Evolutionary conservation across 768 basidiomycete genomes (phyloP).

Genomic region (Leucogyrophana mollusca): DNA sequence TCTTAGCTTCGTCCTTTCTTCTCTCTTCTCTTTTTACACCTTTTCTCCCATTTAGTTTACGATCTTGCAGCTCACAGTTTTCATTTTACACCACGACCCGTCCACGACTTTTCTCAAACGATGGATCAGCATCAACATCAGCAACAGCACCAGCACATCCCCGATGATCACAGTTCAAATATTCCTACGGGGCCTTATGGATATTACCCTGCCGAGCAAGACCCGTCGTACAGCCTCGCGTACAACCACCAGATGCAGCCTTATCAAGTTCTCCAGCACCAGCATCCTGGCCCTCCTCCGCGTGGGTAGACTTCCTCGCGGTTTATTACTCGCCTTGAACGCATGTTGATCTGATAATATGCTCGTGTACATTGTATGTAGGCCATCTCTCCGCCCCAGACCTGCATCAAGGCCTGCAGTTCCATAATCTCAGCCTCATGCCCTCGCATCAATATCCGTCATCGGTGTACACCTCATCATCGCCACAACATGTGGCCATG

Average conservation of each 20-base stretch:
- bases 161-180: constrained; percentile 45
- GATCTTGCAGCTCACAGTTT: constrained; percentile 31
- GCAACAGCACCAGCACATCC: constrained; percentile 44
- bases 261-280: constrained; percentile 58
- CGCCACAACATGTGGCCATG: constrained; percentile 69
- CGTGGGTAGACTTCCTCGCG: constrained; percentile 62
- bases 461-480: constrained; percentile 57
- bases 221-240: constrained; percentile 50
- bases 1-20: constrained; percentile 33
- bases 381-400: constrained; percentile 65
- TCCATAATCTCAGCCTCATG: constrained; percentile 65
- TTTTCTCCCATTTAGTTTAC: constrained; percentile 34
- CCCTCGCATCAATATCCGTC: constrained; percentile 62
- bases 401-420: constrained; percentile 63
- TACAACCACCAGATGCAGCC: constrained; percentile 56
- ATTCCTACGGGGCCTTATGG: constrained; percentile 43
- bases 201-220: constrained; percentile 56
- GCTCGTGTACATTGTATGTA: constrained; percentile 49
- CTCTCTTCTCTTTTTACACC: constrained; percentile 32
- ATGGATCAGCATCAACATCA: constrained; percentile 38
- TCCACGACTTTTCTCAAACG: constrained; percentile 45
- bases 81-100: constrained; percentile 34
- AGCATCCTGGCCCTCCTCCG: constrained; percentile 54
- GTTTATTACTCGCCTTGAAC: constrained; percentile 41
- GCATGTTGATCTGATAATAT: constrained; percentile 69